phyloP scores from a whole-genome alignment of 768 basidiomycete species.

The Termitomyces sp. region DNA sequence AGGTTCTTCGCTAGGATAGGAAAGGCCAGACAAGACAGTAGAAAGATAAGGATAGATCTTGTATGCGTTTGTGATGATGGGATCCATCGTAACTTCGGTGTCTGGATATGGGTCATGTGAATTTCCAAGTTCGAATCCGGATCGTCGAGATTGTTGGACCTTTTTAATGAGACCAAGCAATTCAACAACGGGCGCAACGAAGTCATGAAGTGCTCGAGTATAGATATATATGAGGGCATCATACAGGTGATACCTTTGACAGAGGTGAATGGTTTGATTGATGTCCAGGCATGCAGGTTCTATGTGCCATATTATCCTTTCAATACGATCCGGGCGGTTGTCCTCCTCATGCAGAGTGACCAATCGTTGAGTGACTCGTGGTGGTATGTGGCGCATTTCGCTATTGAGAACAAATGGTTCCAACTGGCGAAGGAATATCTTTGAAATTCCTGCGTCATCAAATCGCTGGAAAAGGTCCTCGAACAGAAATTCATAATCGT shows the following conservation, averaged over 20 bases:
- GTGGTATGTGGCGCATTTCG: slow-evolving; percentile 73
- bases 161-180: slow-evolving; percentile 73
- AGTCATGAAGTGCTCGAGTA: slow-evolving; percentile 84
- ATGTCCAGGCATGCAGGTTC: slow-evolving; percentile 89
- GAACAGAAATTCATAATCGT: slow-evolving; percentile 84
- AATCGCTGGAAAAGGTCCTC: slow-evolving; percentile 93
- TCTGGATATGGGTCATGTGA: slow-evolving; percentile 25
- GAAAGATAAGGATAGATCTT: slow-evolving; percentile 90
- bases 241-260: slow-evolving; percentile 79
- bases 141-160: slow-evolving; percentile 54
- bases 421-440: slow-evolving; percentile 79
- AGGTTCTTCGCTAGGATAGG: slow-evolving; percentile 82
- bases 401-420: slow-evolving; percentile 80
- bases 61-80: slow-evolving; percentile 72
- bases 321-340: slow-evolving; percentile 69
- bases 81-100: slow-evolving; percentile 44
- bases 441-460: slow-evolving; percentile 75
- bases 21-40: slow-evolving; percentile 73
- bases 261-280: slow-evolving; percentile 87
- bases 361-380: slow-evolving; percentile 83
- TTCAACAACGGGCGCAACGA: slow-evolving; percentile 85
- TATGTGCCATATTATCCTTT: slow-evolving; percentile 94
- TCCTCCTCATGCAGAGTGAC: slow-evolving; percentile 75
- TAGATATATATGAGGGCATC: slow-evolving; percentile 96
- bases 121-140: slow-evolving; percentile 28